Percentiles rank a stretch among this genome's conserved stretches.
Conservation (phyloP, 495 filamentous ascomycete species). For the Penicillium samsonianum region DNA sequence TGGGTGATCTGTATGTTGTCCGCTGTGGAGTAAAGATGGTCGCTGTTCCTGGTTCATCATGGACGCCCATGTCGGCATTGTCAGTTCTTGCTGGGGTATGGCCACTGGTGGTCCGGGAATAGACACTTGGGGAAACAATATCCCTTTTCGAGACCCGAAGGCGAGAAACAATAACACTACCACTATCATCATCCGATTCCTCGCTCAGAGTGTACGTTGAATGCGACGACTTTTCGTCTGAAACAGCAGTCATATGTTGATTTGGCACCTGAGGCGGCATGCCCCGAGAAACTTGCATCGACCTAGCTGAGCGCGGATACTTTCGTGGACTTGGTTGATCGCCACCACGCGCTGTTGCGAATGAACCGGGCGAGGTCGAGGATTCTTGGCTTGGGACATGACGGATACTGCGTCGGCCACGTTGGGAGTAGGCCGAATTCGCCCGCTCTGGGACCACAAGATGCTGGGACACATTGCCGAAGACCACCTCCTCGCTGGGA, state of each 20-base stretch:
- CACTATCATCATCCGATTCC: constrained; percentile 25
- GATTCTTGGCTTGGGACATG: constrained; percentile 40
- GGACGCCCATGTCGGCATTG: constrained; percentile 14
- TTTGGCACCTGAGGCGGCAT: constrained; percentile 3
- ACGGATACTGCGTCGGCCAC: constrained; percentile 34
- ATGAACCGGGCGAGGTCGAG: constrained; percentile 31
- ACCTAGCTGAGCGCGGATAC: neutral
- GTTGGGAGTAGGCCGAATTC: constrained; percentile 30
- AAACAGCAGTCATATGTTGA: neutral
- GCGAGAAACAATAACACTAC: constrained; percentile 24
- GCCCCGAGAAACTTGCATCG: constrained; percentile 5
- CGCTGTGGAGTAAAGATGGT: constrained; percentile 47
- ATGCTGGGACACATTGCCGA: constrained; percentile 37
- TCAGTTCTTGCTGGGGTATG: constrained; percentile 34
- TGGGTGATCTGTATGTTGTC: constrained; percentile 41
- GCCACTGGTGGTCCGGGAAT: constrained; percentile 57
- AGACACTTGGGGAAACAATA: constrained; percentile 52
- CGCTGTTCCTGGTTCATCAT: constrained; percentile 41
- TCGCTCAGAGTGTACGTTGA: constrained; percentile 10
- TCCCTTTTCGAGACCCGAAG: neutral
- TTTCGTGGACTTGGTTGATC: constrained; percentile 27
- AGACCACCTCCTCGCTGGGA: constrained; percentile 33
- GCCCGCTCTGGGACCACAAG: constrained; percentile 36
- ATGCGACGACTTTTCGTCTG: neutral
- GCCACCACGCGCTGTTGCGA: constrained; percentile 31